Evolutionary conservation across 2,329 filamentous ascomycete species (phyloP), one percentile per base, ranked within the genome.

Genomic region (Penicillium sp.): DNA sequence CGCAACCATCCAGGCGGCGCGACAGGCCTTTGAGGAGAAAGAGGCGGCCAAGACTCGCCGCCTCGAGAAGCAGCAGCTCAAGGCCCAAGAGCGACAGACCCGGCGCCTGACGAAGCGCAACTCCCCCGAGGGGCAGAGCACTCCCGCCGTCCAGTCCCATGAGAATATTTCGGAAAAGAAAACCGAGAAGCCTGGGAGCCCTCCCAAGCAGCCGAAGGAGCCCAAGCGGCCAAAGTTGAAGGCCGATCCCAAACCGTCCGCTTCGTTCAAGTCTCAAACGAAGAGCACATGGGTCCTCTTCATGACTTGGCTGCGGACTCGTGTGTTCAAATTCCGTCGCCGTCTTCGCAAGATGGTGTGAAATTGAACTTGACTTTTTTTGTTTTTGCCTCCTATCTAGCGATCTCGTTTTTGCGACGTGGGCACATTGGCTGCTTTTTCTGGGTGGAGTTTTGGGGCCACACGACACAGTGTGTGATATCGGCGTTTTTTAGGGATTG

Each of bases 11-110:
- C 81, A 82, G 56, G 83, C 82, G 47, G 81, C 83, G 5, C 80
- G 85, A 6, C 76, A 81, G 53, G 84, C 84, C 35, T 87, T 86
- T 68, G 79, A 84, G 59, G 83, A 86, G 63, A 84, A 84, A 64
- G 83, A 87, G 72, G 83, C 81, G 4, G 82, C 80, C 38, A 87
- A 86, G 65, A 80, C 80, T 56, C 79, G 77, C 52, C 84, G 84
- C 64, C 74, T 80, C 48, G 82, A 86, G 67, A 79, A 82, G 66
- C 83, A 84, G 56, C 80, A 77, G 49, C 69, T 76, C 58, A 83
- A 75, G 75, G 75, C 78, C 59, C 83, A 75, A 70, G 78, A 69
- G 72, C 82, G 67, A 56, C 73, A 76, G 52, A 72, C 72, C 31
- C 75, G 74, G 28, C 81, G 80, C 56, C 76, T 75, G 48, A 72